A percentile compares a stretch with the other conserved stretches of the same genome.
Evolutionary conservation across 2,329 filamentous ascomycete species (phyloP).

Genomic region (Blumeriella jaapii): DNA sequence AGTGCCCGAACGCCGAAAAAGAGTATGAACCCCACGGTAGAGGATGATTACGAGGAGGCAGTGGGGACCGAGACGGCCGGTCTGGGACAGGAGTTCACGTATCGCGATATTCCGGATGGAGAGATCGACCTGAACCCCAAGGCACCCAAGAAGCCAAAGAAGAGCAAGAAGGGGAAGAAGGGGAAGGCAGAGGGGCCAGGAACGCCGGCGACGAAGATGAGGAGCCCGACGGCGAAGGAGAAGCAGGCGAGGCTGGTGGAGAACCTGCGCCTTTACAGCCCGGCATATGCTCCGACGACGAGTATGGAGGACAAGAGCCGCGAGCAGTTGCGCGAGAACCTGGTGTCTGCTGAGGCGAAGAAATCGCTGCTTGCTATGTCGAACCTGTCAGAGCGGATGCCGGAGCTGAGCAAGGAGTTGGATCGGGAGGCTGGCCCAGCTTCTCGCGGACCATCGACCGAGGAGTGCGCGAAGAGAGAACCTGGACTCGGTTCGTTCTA

Average conservation of each 20-base stretch:
- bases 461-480: too few relatives aligned
- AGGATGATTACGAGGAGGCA: not conserved
- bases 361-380: too few relatives aligned
- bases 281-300: not conserved
- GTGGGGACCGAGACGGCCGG: not conserved
- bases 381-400: not conserved
- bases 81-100: not conserved
- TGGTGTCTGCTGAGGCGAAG: not conserved
- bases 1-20: not conserved
- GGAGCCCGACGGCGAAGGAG: conserved; percentile 1
- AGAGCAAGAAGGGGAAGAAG: conserved; percentile 1
- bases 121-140: conserved; percentile 4
- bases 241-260: not conserved
- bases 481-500: not conserved
- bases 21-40: not conserved
- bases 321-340: not conserved
- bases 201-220: not conserved
- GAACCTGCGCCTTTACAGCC: not conserved
- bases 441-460: too few relatives aligned
- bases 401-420: not conserved
- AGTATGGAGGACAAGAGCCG: not conserved
- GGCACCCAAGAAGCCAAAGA: conserved; percentile 2
- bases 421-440: too few relatives aligned
- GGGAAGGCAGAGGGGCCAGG: not conserved
- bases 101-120: conserved; percentile 1